Base-by-base conservation (phyloP, 148 eudicot genomes). In the Chenopodium formosanum region DNA sequence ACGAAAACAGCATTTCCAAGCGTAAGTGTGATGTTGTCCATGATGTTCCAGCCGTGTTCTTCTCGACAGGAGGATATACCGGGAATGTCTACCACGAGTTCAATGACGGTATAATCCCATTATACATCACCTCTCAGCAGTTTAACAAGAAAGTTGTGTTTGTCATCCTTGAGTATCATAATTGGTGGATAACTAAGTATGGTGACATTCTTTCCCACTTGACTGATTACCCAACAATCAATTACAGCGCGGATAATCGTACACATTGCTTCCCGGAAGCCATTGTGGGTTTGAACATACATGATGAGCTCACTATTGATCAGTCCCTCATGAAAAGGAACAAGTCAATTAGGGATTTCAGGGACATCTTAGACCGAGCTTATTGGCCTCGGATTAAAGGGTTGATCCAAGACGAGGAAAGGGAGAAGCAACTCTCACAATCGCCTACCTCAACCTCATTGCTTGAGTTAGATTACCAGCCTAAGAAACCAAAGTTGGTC, bases 21-120 rank as follows among this genome's bases (percentile, higher is more conserved):
- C 91, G 72, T 20, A 73, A 69, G 1, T 96, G 99, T 74, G 95
- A 96, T 75, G 97, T 96, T 63, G 46, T 25, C 8, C 99, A 96
- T 77, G 88, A 94, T 74, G 93, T 96, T 56, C 98, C 99, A 0
- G 99, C 98, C 0, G 89, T 96, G 64, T 90, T 96, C 88, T 96
- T 96, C 90, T 96, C 99, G 2, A 94, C 97, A 2, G 97, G 95
- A 48, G 99, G 99, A 9, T 96, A 90, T 67, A 94, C 99, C 0
- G 98, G 98, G 29, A 96, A 96, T 64, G 87, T 91, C 5, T 96
- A 91, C 86, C 99, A 96, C 53, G 99, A 96, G 53, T 92, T 96
- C 88, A 94, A 96, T 20, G 99, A 96, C 60, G 99, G 97, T 47
- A 86, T 96, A 22, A 25, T 94, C 81, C 99, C 99, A 22, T 82